A percentile compares a stretch with the other conserved stretches of the same genome.
Evolutionary conservation across 192 early-diverging fungal species (phyloP).

Genomic region (Mortierella alpina): DNA sequence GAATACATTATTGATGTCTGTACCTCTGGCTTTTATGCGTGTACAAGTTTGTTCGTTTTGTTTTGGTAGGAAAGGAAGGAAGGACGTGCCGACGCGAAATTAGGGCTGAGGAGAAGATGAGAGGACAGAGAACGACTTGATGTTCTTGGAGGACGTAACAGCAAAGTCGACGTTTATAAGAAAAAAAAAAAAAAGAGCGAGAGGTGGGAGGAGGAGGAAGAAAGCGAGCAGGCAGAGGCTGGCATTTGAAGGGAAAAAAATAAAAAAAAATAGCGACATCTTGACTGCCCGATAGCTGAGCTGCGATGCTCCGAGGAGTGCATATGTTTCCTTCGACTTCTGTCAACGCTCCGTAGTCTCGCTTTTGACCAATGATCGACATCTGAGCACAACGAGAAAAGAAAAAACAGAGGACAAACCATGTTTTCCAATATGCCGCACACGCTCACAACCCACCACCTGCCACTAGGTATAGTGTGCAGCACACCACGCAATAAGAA

Average conservation of each 20-base stretch:
- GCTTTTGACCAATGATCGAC: conserved; percentile 8
- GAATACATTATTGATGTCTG: neutral
- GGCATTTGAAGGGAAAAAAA: neutral
- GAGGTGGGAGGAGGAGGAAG: neutral
- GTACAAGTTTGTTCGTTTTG: neutral
- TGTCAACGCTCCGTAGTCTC: neutral
- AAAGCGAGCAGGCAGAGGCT: neutral
- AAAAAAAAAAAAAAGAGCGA: neutral
- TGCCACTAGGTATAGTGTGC: too few relatives aligned
- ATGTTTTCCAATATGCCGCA: neutral
- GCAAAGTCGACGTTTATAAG: neutral
- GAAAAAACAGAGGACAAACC: neutral
- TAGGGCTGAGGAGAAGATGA: neutral
- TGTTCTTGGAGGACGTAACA: neutral
- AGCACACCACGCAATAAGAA: too few relatives aligned
- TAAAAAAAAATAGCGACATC: neutral
- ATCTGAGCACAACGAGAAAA: neutral
- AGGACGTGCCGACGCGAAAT: neutral
- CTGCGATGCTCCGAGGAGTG: conserved; percentile 9
- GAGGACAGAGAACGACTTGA: neutral
- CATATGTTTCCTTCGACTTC: neutral
- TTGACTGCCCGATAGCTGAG: neutral
- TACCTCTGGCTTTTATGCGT: neutral
- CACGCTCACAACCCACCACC: too few relatives aligned
- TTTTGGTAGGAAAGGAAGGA: neutral